phyloP scores from a whole-genome alignment of 352 stramenopile genomes.

The Globisporangium nagaii region DNA sequence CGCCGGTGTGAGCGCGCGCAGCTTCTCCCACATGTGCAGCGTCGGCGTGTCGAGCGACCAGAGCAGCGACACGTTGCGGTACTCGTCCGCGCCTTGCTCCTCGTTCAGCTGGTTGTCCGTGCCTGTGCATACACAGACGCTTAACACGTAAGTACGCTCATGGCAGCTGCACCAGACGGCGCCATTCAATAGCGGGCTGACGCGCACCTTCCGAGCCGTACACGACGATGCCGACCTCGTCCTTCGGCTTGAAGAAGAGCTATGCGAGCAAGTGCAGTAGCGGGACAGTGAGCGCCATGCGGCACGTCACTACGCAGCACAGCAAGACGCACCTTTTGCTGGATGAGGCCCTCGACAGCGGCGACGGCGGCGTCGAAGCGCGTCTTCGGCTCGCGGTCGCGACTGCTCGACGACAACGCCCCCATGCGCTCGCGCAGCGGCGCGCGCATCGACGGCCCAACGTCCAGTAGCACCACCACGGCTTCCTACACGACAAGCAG shows the following conservation, averaged over 20 bases:
- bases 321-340: slow-evolving; percentile 47
- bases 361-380: slow-evolving; percentile 56
- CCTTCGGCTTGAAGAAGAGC: slow-evolving; percentile 78
- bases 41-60: slow-evolving; percentile 57
- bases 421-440: slow-evolving; percentile 38
- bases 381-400: slow-evolving; percentile 24
- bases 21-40: slow-evolving; percentile 51
- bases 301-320: no score
- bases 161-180: no score
- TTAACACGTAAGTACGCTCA: not conserved
- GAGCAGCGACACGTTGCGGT: slow-evolving; percentile 60
- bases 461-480: slow-evolving; percentile 61
- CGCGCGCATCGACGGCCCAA: slow-evolving; percentile 53
- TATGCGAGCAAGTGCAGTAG: slow-evolving; percentile 14
- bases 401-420: slow-evolving; percentile 7
- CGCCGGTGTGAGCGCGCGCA: slow-evolving; percentile 31
- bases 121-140: slow-evolving; percentile 19
- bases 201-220: slow-evolving; percentile 54
- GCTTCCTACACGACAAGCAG: slow-evolving; percentile 36
- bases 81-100: slow-evolving; percentile 50
- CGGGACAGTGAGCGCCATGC: no score
- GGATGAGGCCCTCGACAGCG: slow-evolving; percentile 53
- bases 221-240: slow-evolving; percentile 73
- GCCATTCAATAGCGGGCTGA: not conserved
- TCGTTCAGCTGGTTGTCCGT: slow-evolving; percentile 80